Conservation (phyloP, 805 yeast species). For the Ogataea kodamae region DNA sequence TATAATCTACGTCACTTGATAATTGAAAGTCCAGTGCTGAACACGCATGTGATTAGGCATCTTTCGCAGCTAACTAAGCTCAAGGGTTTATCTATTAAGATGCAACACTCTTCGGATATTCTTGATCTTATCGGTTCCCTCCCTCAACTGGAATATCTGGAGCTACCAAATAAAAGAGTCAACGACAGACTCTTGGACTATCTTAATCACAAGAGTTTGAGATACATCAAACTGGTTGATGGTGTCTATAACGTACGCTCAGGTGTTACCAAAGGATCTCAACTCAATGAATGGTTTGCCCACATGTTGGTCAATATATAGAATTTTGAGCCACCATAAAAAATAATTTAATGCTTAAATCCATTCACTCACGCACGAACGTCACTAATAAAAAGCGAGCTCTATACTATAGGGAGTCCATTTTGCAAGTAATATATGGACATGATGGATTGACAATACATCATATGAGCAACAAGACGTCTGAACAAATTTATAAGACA, state of each 20-base stretch:
- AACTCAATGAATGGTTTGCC: conserved; percentile 27
- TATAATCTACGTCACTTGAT: background rate
- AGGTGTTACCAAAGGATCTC: conserved; percentile 19
- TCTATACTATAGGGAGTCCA: conserved; percentile 10
- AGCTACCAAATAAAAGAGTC: conserved; percentile 11
- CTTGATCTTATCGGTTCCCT: background rate
- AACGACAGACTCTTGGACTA: background rate
- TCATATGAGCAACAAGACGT: conserved; percentile 11
- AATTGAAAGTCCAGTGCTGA: background rate
- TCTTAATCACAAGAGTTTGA: conserved; percentile 1
- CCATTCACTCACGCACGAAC: conserved; percentile 4
- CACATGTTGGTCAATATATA: conserved; percentile 10
- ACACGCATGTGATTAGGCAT: background rate
- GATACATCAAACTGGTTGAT: conserved; percentile 21
- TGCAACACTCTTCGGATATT: background rate
- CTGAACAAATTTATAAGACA: conserved; percentile 7
- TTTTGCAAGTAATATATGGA: conserved; percentile 22
- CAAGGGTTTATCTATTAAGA: background rate
- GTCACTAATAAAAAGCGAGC: background rate
- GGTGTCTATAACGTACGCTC: conserved; percentile 18
- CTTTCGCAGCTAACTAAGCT: background rate
- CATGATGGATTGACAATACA: conserved; percentile 19
- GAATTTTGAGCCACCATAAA: no score
- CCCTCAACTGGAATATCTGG: background rate
- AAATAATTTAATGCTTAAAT: conserved; percentile 1